Conservation (phyloP, 176 grass and related monocot genomes). For the Oryza rufipogon region DNA sequence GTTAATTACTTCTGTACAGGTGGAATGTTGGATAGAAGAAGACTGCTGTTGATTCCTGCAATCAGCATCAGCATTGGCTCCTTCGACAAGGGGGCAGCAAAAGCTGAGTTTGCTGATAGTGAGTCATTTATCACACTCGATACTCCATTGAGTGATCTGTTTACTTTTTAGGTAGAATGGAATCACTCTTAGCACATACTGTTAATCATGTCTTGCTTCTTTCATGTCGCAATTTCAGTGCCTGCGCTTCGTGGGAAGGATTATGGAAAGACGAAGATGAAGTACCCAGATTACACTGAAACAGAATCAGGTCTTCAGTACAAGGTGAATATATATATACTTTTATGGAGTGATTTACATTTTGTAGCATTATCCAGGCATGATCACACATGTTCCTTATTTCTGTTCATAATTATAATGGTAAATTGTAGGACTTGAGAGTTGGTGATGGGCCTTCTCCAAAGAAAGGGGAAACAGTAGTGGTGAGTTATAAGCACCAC, state of each 20-base stretch:
- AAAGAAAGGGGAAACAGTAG: slow-evolving; percentile 79
- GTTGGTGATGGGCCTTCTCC: slow-evolving; percentile 71
- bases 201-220: neutral
- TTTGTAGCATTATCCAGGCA: neutral
- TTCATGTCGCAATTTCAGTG: slow-evolving; percentile 51
- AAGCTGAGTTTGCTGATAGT: slow-evolving; percentile 88
- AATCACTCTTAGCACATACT: neutral
- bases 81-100: slow-evolving; percentile 49
- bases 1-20: slow-evolving; percentile 46
- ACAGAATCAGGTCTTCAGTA: slow-evolving; percentile 95
- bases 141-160: neutral
- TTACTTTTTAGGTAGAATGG: neutral
- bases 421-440: slow-evolving; percentile 70
- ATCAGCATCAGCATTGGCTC: slow-evolving; percentile 52
- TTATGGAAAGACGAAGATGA: slow-evolving; percentile 98
- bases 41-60: slow-evolving; percentile 61
- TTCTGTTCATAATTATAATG: slow-evolving; percentile 16
- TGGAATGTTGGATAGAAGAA: slow-evolving; percentile 54
- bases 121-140: slow-evolving; percentile 42
- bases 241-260: slow-evolving; percentile 93
- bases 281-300: slow-evolving; percentile 96
- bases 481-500: slow-evolving; percentile 64
- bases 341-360: slow-evolving; percentile 28
- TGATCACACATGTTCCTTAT: neutral
- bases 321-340: slow-evolving; percentile 56